A percentile compares a stretch with the other conserved stretches of the same genome.
These are phyloP conservation scores for Kluyveromyces sp. DNA, from an alignment of 1,139 yeast species.

Conservation along the genomic window DNA sequence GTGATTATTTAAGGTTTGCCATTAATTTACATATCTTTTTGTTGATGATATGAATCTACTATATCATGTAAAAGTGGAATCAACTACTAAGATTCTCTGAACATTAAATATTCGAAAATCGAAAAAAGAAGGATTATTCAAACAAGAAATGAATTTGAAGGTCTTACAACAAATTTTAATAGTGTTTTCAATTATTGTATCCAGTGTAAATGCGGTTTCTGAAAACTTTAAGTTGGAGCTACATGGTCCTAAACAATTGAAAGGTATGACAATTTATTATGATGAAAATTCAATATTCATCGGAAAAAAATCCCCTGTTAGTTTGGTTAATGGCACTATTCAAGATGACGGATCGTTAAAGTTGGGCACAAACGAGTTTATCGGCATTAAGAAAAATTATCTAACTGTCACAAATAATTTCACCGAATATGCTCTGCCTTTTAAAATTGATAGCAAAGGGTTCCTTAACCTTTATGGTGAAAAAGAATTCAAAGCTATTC, in stretches of 20 bases:
- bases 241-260: background rate
- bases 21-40: no score
- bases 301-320: background rate
- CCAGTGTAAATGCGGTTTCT: background rate
- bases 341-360: slow-evolving; percentile 2
- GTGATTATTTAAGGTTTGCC: no score
- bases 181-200: background rate
- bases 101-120: background rate
- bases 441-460: background rate
- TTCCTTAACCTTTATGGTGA: background rate
- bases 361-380: background rate
- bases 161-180: background rate
- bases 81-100: no score
- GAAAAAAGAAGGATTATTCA: background rate
- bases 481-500: slow-evolving; percentile 3
- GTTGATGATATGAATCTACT: no score
- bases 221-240: background rate
- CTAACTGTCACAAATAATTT: background rate
- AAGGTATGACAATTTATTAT: background rate
- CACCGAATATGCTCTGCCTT: slow-evolving; percentile 1
- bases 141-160: background rate
- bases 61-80: no score
- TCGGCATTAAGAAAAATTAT: slow-evolving; percentile 1
- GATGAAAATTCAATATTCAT: background rate
- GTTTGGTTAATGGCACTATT: background rate